phyloP scores from a whole-genome alignment of 352 stramenopile species.

The Phytophthora megakarya region DNA sequence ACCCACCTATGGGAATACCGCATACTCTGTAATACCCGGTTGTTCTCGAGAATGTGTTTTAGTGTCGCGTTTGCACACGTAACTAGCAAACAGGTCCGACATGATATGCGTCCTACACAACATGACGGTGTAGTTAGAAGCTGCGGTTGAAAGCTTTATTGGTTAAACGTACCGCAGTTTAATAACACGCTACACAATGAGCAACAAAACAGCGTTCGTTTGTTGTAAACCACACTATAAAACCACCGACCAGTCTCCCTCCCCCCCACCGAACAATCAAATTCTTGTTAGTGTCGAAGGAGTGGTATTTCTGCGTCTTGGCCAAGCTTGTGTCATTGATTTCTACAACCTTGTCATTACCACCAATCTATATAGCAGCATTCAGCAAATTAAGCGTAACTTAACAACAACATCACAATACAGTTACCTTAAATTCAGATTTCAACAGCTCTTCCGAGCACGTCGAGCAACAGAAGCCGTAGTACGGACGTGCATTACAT shows the following conservation, averaged over 20 bases:
- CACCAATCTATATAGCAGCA: slow-evolving; percentile 24
- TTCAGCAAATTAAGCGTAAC: neutral
- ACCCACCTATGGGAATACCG: neutral
- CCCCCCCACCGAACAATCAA: slow-evolving; percentile 26
- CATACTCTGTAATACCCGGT: neutral
- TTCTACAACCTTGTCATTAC: too few relatives aligned
- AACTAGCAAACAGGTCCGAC: too few relatives aligned
- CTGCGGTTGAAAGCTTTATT: too few relatives aligned
- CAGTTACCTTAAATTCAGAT: neutral
- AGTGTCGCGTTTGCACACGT: too few relatives aligned
- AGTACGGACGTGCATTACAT: neutral
- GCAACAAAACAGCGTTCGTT: slow-evolving; percentile 4
- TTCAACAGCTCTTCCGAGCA: neutral
- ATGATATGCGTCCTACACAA: too few relatives aligned
- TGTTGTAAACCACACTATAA: slow-evolving; percentile 17
- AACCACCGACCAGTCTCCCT: slow-evolving; percentile 36
- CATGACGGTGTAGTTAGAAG: too few relatives aligned
- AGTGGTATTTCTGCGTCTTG: too few relatives aligned
- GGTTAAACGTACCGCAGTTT: too few relatives aligned
- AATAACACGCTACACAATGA: too few relatives aligned
- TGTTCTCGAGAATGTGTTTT: neutral
- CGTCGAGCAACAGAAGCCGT: neutral
- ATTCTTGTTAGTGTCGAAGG: too few relatives aligned
- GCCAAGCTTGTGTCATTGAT: slow-evolving; percentile 27
- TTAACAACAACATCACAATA: neutral